Base-by-base conservation (phyloP, 1,284 basidiomycete genomes). In the Pascua guehoae region DNA sequence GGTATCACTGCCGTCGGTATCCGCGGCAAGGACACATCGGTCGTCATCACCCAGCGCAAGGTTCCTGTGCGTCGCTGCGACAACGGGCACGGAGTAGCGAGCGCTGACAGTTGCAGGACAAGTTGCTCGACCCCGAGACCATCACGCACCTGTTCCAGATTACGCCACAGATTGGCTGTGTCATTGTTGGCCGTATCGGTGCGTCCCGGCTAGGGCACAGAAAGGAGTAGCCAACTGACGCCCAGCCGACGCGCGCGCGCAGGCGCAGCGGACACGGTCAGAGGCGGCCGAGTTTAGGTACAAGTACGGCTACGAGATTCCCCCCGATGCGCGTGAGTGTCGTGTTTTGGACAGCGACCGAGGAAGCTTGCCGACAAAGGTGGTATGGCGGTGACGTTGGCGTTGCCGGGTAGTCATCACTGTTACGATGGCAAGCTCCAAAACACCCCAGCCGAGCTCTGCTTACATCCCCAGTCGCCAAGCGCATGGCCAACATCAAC, bases 21-120 rank as follows among this genome's bases (percentile, higher is more conserved):
- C 54, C 81, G 95, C 65, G 96, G 96, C 18, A 91, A 91, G 78
- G 94, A 98, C 72, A 94, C 91, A 3, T 84, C 88, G 8, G 93
- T 98, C 4, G 89, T 98, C 43, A 92, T 97, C 69, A 97, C 94
- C 11, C 96, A 99, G 81, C 93, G 93, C 80, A 98, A 98, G 82
- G 88, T 99, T 42, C 93, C 95, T 24, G 94, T 97, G 70, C 48
- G 81, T 79, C n/a, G n/a, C 24, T 32, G 24, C 24, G 24, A n/a
- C n/a, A n/a, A n/a, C n/a, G n/a, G n/a, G n/a, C n/a, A n/a, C n/a
- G n/a, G n/a, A n/a, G n/a, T n/a, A n/a, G n/a, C n/a, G n/a, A n/a
- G n/a, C n/a, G 46, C 51, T 60, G 32, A 60, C 48, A 1, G 37
- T 39, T 39, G 40, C 66, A 97, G 92, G 95, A 99, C 82, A 98